Evolutionary conservation across 148 eudicot genomes (phyloP), one percentile per base, ranked within the genome.

Genomic region (Rhododendron ferrugineum): DNA sequence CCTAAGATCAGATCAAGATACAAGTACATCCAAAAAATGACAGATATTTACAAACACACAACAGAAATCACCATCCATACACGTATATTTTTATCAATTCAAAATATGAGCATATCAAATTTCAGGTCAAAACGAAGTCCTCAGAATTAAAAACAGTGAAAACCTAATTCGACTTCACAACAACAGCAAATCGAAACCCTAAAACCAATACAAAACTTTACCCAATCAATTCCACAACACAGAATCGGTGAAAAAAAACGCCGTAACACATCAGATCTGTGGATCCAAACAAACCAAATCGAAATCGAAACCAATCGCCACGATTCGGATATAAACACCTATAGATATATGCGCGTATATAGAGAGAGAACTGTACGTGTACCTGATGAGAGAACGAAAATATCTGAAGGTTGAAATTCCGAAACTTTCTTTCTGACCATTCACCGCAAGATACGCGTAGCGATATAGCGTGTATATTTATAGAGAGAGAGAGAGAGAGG

Each of bases 301-400:
- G 34, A 66, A 10, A 9, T 10, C 28, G 36, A 68, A 46, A 85
- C 32, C 9, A 16, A 85, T 46, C 28, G 30, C 40, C 20, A 64
- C 30, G 23, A 42, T 11, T 6, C 6, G 60, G 10, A n/a, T 37
- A 83, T 18, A 50, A 23, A 10, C 16, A 8, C 9, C 10, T 16
- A 32, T 28, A 47, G 6, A 7, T 30, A 44, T 4, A 62, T 1
- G 42, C 37, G 44, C 13, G 23, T 40, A 81, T 26, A 44, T 22
- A 36, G 49, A 22, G 70, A 62, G 30, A 62, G 0, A 62, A n/a
- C 70, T 62, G 70, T 64, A 6, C 46, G 66, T 7, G 26, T 82
- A 82, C 84, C 76, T 66, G 6, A n/a, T 46, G 11, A 54, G 54
- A 34, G 79, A 73, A 32, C 42, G 26, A 81, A 86, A 86, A 85